Evolutionary conservation across 768 basidiomycete species (phyloP), one percentile per base, ranked within the genome.

Genomic region (Leucosporidium creatinivorum): DNA sequence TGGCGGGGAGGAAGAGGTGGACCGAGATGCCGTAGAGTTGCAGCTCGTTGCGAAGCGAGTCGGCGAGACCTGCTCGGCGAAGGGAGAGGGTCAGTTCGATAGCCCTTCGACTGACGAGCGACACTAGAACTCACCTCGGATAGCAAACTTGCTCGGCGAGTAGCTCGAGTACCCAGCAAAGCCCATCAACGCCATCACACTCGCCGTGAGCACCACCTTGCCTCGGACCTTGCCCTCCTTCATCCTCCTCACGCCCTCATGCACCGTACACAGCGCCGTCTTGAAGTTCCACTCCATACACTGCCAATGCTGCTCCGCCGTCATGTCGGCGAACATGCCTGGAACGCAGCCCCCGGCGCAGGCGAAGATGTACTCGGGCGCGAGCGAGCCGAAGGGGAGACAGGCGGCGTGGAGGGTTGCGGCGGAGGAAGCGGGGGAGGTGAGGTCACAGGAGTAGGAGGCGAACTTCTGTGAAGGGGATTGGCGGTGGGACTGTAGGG

Each of bases 151-250:
- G 15, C 85, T 87, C 0, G 91, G 89, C 0, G 88, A 81, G 77
- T 94, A 94, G 1, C 85, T 84, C 2, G 87, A 81, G 73, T 86
- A 94, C 0, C 93, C 92, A 4, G 88, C 79, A 63, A 92, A 84
- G 3, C 84, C 83, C 81, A 91, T 86, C 73, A 86, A 85, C 1
- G 86, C 88, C 17, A 92, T 78, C 8, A 86, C 84, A 0, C 89
- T 91, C 1, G 85, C 86, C 21, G 68, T 69, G 30, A 89, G 84
- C 50, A 94, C 84, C 23, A 89, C 81, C 49, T 92, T 86, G 75
- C 88, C 90, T 26, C 87, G 84, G 67, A 84, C 82, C 44, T 81
- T 80, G n/a, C 83, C 78, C 60, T 81, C 80, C 25, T 84, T 84
- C 82, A 88, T 87, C 74, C 81, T 79, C 77, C 85, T 87, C 26